Conservation (phyloP, 2,329 filamentous ascomycete species). For the Colletotrichum ledebouriae region DNA sequence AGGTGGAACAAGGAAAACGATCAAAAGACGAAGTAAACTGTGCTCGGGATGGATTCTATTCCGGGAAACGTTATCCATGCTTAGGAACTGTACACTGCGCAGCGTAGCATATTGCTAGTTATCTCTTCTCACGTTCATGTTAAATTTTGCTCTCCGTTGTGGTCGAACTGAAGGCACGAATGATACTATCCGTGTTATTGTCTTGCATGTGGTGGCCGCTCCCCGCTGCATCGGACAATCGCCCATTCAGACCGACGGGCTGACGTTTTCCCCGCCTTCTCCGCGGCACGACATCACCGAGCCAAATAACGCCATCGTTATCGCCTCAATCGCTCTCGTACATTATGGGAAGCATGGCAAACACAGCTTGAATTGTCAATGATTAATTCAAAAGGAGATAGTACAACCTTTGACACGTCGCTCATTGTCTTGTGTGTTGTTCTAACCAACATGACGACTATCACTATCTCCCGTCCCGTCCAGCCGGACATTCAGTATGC, state of each 20-base stretch:
- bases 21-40: constrained; percentile 39
- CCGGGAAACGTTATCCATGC: too few relatives aligned
- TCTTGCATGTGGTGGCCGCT: constrained; percentile 8
- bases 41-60: constrained; percentile 17
- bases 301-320: constrained; percentile 29
- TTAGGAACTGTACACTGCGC: too few relatives aligned
- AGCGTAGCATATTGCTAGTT: too few relatives aligned
- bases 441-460: constrained; percentile 17
- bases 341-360: not conserved
- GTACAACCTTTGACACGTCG: too few relatives aligned
- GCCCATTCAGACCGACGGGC: not conserved
- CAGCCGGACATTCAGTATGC: constrained; percentile 72
- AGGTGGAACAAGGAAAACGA: too few relatives aligned
- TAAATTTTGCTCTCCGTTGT: not conserved
- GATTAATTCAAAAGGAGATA: not conserved
- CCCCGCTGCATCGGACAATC: constrained; percentile 4
- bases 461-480: constrained; percentile 50
- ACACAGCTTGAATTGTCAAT: not conserved
- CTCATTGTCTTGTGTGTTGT: not conserved
- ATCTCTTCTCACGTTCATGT: too few relatives aligned
- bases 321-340: not conserved
- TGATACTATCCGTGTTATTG: not conserved
- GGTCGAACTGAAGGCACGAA: too few relatives aligned
- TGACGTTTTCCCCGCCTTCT: constrained; percentile 26
- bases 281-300: constrained; percentile 32